phyloP scores from a whole-genome alignment of 129 eudicot genomes.

The Artemisia argyi region DNA sequence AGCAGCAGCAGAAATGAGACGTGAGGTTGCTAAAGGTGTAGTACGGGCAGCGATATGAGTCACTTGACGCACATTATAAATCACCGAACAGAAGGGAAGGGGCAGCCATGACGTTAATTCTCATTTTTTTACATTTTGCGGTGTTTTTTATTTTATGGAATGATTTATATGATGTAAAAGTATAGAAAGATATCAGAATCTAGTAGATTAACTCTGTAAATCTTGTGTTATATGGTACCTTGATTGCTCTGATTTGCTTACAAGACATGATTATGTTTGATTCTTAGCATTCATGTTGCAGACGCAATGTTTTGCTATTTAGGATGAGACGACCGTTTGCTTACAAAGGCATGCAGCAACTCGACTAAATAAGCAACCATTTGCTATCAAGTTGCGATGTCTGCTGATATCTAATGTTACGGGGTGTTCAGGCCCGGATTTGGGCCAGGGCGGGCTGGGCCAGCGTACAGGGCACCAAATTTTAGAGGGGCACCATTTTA shows the following conservation, averaged over 20 bases:
- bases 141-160: slow-evolving; percentile 10
- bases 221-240: slow-evolving; percentile 34
- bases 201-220: slow-evolving; percentile 34
- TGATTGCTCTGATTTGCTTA: slow-evolving; percentile 22
- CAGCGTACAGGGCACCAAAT: too few species aligned
- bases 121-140: slow-evolving; percentile 17
- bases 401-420: too few species aligned
- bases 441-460: too few species aligned
- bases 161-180: slow-evolving; percentile 21
- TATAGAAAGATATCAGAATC: slow-evolving; percentile 22
- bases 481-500: too few species aligned
- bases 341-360: too few species aligned
- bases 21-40: slow-evolving; percentile 87
- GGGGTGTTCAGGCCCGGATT: too few species aligned
- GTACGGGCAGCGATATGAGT: slow-evolving; percentile 74
- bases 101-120: slow-evolving; percentile 17
- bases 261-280: slow-evolving; percentile 8
- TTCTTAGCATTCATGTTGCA: neutral
- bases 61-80: slow-evolving; percentile 3
- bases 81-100: slow-evolving; percentile 2
- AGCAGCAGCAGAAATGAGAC: slow-evolving; percentile 83
- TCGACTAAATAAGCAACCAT: too few species aligned
- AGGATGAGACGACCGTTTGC: too few species aligned
- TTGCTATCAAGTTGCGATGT: too few species aligned
- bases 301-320: too few species aligned